Evolutionary conservation across 495 filamentous ascomycete species (phyloP).

Genomic region (Penicillium silybi): DNA sequence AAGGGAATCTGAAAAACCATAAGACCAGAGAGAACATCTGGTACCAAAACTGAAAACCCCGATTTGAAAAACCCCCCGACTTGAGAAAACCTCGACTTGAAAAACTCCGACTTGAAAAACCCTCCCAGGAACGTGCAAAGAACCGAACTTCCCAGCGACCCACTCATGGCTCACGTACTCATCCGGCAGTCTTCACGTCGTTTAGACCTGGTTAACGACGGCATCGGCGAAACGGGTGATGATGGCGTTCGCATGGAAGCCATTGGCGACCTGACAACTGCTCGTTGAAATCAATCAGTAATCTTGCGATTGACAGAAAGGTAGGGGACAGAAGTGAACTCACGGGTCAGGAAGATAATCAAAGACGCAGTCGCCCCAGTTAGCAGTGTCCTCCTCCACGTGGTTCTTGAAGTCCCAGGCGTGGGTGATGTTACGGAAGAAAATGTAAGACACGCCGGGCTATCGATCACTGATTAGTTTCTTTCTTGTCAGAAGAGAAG

Average conservation of each 20-base stretch:
- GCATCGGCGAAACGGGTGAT: not conserved
- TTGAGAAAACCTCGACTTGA: too few relatives aligned
- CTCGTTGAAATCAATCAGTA: not conserved
- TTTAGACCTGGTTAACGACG: not conserved
- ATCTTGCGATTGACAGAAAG: not conserved
- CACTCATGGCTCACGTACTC: too few relatives aligned
- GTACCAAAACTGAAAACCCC: too few relatives aligned
- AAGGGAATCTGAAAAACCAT: too few relatives aligned
- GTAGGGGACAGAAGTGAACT: conserved; percentile 8
- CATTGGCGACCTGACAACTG: conserved; percentile 29
- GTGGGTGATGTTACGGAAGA: conserved; percentile 41
- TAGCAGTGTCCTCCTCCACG: not conserved
- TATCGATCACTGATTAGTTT: conserved; percentile 3
- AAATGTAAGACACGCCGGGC: conserved; percentile 27
- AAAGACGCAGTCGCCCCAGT: conserved; percentile 23
- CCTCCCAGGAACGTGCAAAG: too few relatives aligned
- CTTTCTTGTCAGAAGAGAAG: not conserved
- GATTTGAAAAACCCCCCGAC: too few relatives aligned
- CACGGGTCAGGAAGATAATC: conserved; percentile 43
- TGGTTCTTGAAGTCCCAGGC: conserved; percentile 32
- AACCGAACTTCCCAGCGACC: too few relatives aligned
- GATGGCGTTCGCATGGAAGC: conserved; percentile 27
- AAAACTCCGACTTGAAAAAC: too few relatives aligned
- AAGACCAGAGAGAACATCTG: too few relatives aligned
- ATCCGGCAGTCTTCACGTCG: not conserved